These are phyloP conservation scores for Talaromyces nanjingensis DNA, from an alignment of 495 filamentous ascomycete genomes.

Conservation along the genomic window DNA sequence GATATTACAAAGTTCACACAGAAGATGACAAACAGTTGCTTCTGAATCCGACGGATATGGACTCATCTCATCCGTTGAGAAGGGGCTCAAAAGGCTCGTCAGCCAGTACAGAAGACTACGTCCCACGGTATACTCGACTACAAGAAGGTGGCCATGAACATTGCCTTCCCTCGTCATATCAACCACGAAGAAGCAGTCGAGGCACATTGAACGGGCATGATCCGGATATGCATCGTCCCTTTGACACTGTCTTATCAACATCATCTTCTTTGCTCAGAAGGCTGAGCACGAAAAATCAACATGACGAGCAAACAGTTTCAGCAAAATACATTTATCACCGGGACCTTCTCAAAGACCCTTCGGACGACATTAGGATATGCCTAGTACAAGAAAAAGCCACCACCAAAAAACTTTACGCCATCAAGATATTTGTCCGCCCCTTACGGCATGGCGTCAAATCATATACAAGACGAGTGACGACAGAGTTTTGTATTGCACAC, in stretches of 20 bases:
- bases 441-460: neutral
- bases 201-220: neutral
- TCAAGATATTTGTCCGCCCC: neutral
- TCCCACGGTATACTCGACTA: neutral
- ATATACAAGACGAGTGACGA: neutral
- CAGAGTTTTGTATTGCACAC: conserved; percentile 1
- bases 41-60: neutral
- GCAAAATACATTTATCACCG: neutral
- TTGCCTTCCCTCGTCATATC: neutral
- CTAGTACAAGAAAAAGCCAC: neutral
- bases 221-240: neutral
- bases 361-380: neutral
- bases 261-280: neutral
- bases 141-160: neutral
- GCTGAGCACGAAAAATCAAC: neutral
- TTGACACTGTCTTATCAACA: neutral
- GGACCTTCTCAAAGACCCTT: neutral
- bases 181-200: neutral
- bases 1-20: neutral
- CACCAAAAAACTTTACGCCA: neutral
- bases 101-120: neutral
- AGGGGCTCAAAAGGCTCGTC: neutral
- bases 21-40: neutral
- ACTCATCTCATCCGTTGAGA: neutral
- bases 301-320: neutral